Conservation (phyloP, 2,329 filamentous ascomycete species). For the Colletotrichum sp. region DNA sequence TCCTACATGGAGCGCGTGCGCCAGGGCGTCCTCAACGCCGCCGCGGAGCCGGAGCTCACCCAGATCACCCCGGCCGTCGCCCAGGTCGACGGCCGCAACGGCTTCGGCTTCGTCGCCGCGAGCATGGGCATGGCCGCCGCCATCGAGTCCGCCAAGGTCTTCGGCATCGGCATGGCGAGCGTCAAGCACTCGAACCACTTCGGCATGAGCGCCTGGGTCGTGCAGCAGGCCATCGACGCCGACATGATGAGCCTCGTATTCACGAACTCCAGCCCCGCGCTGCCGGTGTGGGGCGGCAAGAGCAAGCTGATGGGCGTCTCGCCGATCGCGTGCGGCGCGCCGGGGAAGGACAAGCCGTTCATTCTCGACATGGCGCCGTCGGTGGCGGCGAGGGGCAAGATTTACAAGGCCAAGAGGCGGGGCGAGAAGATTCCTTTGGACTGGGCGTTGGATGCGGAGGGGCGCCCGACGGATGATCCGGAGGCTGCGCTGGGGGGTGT, state of each 20-base stretch:
- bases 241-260: constrained; percentile 74
- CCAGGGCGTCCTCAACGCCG: constrained; percentile 69
- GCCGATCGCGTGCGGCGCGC: constrained; percentile 78
- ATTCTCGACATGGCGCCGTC: constrained; percentile 79
- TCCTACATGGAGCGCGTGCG: constrained; percentile 78
- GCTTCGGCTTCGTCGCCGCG: constrained; percentile 78
- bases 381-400: constrained; percentile 73
- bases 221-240: constrained; percentile 77
- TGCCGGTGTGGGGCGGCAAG: constrained; percentile 74
- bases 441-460: constrained; percentile 79
- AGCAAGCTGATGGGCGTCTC: constrained; percentile 75
- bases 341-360: constrained; percentile 66
- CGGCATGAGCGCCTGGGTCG: constrained; percentile 83
- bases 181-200: constrained; percentile 83
- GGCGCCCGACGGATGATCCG: constrained; percentile 74
- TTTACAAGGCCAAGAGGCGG: constrained; percentile 71
- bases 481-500: constrained; percentile 74
- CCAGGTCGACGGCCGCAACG: constrained; percentile 71
- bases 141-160: constrained; percentile 66
- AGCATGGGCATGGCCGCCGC: constrained; percentile 69
- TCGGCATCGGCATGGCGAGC: constrained; percentile 77
- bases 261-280: constrained; percentile 73
- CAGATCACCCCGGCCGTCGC: constrained; percentile 75
- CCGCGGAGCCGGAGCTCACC: constrained; percentile 60
- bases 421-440: constrained; percentile 73